Conservation (phyloP, 441 rosid species). For the Mallotus repandus region DNA sequence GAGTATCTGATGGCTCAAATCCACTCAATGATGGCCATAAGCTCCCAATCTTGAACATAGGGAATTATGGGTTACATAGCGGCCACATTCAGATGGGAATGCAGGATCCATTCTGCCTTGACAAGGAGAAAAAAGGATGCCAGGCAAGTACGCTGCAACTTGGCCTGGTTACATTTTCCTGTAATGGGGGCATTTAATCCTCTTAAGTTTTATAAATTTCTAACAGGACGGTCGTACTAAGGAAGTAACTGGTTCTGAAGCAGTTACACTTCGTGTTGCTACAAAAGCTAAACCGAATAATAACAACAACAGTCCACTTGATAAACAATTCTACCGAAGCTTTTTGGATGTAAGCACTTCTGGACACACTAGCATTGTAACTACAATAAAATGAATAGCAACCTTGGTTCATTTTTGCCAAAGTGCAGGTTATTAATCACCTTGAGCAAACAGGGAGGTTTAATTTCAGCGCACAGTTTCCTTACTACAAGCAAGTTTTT, state of each 20-base stretch:
- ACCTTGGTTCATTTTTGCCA: too few relatives aligned
- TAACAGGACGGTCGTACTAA: slow-evolving; percentile 78
- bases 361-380: too few relatives aligned
- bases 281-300: slow-evolving; percentile 61
- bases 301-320: slow-evolving; percentile 44
- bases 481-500: slow-evolving; percentile 48
- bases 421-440: too few relatives aligned
- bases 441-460: slow-evolving; percentile 45
- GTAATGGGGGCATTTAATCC: not conserved
- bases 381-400: too few relatives aligned
- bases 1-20: slow-evolving; percentile 66
- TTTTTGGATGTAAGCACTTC: slow-evolving; percentile 67
- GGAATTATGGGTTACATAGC: slow-evolving; percentile 63
- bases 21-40: slow-evolving; percentile 57
- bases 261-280: slow-evolving; percentile 80
- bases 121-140: slow-evolving; percentile 66
- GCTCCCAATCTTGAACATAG: slow-evolving; percentile 57
- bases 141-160: slow-evolving; percentile 38
- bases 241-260: slow-evolving; percentile 55
- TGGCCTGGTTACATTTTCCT: not conserved
- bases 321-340: slow-evolving; percentile 58
- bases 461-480: slow-evolving; percentile 56
- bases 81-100: slow-evolving; percentile 83
- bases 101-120: slow-evolving; percentile 60
- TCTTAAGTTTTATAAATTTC: not conserved